Evolutionary conservation across 2,329 filamentous ascomycete species (phyloP).

Genomic region (Clonostachys byssicola): DNA sequence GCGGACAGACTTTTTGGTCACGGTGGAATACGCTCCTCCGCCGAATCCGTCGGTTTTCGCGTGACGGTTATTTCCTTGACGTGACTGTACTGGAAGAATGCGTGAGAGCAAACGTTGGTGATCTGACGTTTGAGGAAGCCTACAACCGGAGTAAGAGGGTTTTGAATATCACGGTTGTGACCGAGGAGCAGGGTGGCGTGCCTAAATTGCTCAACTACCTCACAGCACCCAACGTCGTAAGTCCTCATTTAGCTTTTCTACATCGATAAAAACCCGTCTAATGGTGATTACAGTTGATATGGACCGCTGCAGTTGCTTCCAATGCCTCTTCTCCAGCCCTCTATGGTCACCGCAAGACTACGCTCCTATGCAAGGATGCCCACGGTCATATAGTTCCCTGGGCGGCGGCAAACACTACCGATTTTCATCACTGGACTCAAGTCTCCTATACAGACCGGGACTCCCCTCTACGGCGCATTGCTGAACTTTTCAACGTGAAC

Average conservation of each 20-base stretch:
- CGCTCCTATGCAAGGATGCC: slow-evolving; percentile 74
- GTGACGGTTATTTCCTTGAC: slow-evolving; percentile 81
- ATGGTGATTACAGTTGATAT: slow-evolving; percentile 56
- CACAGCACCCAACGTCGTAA: slow-evolving; percentile 85
- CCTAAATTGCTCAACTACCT: slow-evolving; percentile 88
- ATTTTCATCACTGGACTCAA: slow-evolving; percentile 66
- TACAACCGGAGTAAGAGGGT: slow-evolving; percentile 81
- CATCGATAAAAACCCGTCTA: not conserved
- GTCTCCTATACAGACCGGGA: slow-evolving; percentile 62
- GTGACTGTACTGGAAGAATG: slow-evolving; percentile 78
- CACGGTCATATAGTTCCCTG: slow-evolving; percentile 71
- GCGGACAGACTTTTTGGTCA: slow-evolving; percentile 31
- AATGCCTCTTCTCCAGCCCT: slow-evolving; percentile 64
- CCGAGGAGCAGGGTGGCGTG: slow-evolving; percentile 67
- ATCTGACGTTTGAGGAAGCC: slow-evolving; percentile 90
- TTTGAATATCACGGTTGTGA: slow-evolving; percentile 87
- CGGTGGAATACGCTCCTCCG: slow-evolving; percentile 58
- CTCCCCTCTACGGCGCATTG: slow-evolving; percentile 63
- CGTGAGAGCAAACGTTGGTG: slow-evolving; percentile 79
- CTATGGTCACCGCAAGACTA: slow-evolving; percentile 59
- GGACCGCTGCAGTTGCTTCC: slow-evolving; percentile 74
- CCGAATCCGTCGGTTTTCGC: slow-evolving; percentile 63
- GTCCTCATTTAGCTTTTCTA: slow-evolving; percentile 25
- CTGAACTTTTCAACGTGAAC: slow-evolving; percentile 87
- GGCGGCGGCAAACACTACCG: slow-evolving; percentile 56